Conservation (phyloP, 2,329 filamentous ascomycete genomes). For the Penicillium sp. region DNA sequence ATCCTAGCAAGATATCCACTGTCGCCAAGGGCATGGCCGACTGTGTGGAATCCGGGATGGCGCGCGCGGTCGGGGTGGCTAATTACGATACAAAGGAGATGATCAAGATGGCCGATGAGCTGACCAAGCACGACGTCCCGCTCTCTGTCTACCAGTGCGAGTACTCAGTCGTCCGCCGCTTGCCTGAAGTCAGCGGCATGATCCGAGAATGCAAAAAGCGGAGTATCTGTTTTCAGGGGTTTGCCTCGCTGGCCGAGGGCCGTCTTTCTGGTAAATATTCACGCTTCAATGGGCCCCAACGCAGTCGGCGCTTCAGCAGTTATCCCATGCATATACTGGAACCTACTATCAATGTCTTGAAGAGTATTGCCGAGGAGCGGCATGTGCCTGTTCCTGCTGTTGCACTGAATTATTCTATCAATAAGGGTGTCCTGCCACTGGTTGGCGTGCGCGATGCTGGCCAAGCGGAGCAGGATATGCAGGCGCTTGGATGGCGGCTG, state of each 20-base stretch:
- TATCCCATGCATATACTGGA: conserved; percentile 47
- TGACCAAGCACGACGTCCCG: conserved; percentile 38
- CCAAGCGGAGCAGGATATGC: conserved; percentile 43
- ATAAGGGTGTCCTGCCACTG: conserved; percentile 46
- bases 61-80: conserved; percentile 45
- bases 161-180: conserved; percentile 43
- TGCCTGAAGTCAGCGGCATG: conserved; percentile 42
- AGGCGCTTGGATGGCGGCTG: conserved; percentile 44
- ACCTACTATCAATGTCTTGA: conserved; percentile 37
- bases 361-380: conserved; percentile 36
- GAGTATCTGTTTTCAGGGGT: conserved; percentile 45
- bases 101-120: conserved; percentile 43
- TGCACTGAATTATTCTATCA: conserved; percentile 47
- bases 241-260: conserved; percentile 43
- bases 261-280: conserved; percentile 44
- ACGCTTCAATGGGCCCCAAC: conserved; percentile 37
- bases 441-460: conserved; percentile 43
- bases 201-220: conserved; percentile 42
- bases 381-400: conserved; percentile 39
- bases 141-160: conserved; percentile 49
- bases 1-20: conserved; percentile 39
- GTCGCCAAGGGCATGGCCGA: conserved; percentile 44
- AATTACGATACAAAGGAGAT: conserved; percentile 46
- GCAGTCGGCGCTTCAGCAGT: conserved; percentile 40
- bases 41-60: conserved; percentile 44